phyloP scores from a whole-genome alignment of 1,284 basidiomycete species.

The Trametes sp. region DNA sequence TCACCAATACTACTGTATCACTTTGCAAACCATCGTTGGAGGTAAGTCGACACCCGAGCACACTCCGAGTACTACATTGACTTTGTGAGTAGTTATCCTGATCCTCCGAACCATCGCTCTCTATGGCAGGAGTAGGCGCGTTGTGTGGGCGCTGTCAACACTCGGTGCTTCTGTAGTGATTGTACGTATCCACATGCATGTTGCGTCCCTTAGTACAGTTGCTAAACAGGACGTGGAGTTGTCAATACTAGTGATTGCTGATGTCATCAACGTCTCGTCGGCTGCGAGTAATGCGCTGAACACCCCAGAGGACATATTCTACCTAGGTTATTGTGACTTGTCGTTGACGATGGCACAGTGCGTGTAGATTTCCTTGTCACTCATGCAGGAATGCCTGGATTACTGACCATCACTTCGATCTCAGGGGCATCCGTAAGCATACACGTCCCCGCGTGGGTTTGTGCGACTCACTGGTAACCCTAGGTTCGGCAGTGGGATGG shows the following conservation, averaged over 20 bases:
- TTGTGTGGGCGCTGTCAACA: slow-evolving; percentile 5
- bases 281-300: too few relatives aligned
- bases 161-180: neutral
- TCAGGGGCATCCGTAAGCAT: neutral
- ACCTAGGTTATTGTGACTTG: neutral
- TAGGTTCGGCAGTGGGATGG: slow-evolving; percentile 20
- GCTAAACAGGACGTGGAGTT: too few relatives aligned
- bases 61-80: too few relatives aligned
- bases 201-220: neutral
- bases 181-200: slow-evolving; percentile 10
- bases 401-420: neutral
- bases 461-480: neutral
- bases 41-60: neutral
- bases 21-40: slow-evolving; percentile 19
- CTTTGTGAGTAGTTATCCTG: slow-evolving; percentile 7
- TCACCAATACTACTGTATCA: slow-evolving; percentile 25
- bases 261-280: neutral
- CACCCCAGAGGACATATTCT: neutral
- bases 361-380: neutral
- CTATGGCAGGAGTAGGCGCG: slow-evolving; percentile 20
- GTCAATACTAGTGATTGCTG: neutral
- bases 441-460: neutral
- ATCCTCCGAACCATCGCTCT: slow-evolving; percentile 24
- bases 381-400: too few relatives aligned
- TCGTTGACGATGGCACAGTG: neutral